Evolutionary conservation across 2,329 filamentous ascomycete species (phyloP), one percentile per base, ranked within the genome.

Genomic region (Scedosporium boydii): DNA sequence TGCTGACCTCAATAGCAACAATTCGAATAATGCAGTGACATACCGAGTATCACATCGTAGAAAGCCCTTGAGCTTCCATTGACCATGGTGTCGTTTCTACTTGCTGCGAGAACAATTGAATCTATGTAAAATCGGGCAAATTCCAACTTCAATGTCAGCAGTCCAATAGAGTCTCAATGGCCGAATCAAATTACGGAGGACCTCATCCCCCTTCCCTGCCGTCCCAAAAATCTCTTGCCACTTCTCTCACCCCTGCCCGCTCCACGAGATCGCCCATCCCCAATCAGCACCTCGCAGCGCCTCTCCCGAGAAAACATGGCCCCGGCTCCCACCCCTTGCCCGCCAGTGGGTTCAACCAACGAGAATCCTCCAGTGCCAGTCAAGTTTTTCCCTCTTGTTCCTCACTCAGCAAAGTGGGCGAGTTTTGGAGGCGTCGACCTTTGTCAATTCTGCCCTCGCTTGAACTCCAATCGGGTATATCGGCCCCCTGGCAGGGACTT

Each of bases 301-400:
- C 51, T 55, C 51, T 55, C 51, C 51, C 51, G 51, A 55, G 51
- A 55, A 55, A 55, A 55, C 51, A 55, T 55, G 51, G 51, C 12
- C 18, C 51, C 51, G 5, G 21, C 34, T 38, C 34, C 34, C 29
- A 2, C 34, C 51, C 18, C 18, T 14, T 23, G 23, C 51, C 18
- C 12, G 12, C 18, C 16, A 27, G 12, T 6, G 51, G 51, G 7
- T 1, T 14, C 51, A 55, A 55, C 51, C 23, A 55, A 23, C n/a
- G 44, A 55, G 51, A 23, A 38, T 38, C 34, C 34, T 38, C 10
- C 10, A 12, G 34, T 38, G 34, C 34, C 10, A 38, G 34, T 38
- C 34, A 38, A 0, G 12, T 38, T 38, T 38, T 38, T 38, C 10
- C 10, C 34, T 38, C 29, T 14, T 38, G 34, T 38, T 38, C 34